Percentiles rank a stretch among this genome's conserved stretches.
Evolutionary conservation across 768 basidiomycete genomes (phyloP).

Genomic region (Dendrothele bispora): DNA sequence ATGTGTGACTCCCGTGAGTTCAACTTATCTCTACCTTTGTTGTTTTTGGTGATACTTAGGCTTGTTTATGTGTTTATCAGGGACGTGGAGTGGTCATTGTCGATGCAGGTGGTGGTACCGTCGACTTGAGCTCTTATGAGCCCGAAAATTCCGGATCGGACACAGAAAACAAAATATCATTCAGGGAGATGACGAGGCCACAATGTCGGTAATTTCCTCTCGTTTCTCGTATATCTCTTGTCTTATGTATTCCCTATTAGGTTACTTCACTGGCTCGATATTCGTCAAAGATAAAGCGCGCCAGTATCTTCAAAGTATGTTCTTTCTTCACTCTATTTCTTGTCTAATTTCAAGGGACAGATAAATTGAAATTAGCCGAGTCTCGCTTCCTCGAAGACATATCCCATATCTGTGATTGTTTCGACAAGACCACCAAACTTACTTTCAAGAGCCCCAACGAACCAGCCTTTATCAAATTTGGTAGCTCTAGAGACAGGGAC

Average conservation of each 20-base stretch:
- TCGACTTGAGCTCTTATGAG: constrained; percentile 42
- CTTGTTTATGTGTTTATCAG: too few relatives aligned
- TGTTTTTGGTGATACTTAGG: too few relatives aligned
- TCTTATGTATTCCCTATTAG: not conserved
- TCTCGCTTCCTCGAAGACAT: constrained; percentile 26
- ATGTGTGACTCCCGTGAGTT: too few relatives aligned
- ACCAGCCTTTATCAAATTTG: constrained; percentile 41
- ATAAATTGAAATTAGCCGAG: not conserved
- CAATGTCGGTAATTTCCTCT: constrained; percentile 25
- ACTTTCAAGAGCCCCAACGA: constrained; percentile 41
- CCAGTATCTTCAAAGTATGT: constrained; percentile 28
- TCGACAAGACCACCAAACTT: constrained; percentile 39
- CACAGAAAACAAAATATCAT: too few relatives aligned
- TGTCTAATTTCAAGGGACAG: too few relatives aligned
- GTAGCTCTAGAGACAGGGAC: constrained; percentile 39
- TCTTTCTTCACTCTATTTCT: too few relatives aligned
- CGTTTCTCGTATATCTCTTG: too few relatives aligned
- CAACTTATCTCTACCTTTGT: too few relatives aligned
- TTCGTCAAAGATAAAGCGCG: constrained; percentile 36
- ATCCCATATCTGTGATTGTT: constrained; percentile 32
- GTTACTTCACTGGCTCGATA: constrained; percentile 36
- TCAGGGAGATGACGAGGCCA: constrained; percentile 37
- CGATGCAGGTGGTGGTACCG: constrained; percentile 50
- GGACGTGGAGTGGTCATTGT: constrained; percentile 34
- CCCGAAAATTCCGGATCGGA: constrained; percentile 22